Evolutionary conservation across 2,329 filamentous ascomycete genomes (phyloP).

Genomic region (Pyrenophora seminiperda): DNA sequence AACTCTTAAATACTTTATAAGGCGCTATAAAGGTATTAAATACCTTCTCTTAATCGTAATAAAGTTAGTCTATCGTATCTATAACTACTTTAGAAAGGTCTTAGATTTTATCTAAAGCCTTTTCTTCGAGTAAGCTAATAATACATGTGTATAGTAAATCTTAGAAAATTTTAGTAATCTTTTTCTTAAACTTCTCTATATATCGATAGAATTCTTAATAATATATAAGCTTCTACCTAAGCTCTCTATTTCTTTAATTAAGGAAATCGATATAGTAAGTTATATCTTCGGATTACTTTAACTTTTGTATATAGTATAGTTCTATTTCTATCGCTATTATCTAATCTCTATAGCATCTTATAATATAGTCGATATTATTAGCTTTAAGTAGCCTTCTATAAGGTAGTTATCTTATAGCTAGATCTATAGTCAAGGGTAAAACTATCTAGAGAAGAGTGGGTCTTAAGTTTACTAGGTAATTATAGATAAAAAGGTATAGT

Average conservation of each 20-base stretch:
- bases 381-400: slow-evolving; percentile 7
- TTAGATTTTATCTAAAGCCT: slow-evolving; percentile 13
- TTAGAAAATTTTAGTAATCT: slow-evolving; percentile 8
- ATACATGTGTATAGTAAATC: slow-evolving; percentile 21
- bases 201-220: slow-evolving; percentile 19
- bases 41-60: slow-evolving; percentile 5
- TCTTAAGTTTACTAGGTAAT: neutral
- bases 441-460: neutral
- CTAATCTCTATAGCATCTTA: slow-evolving; percentile 14
- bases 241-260: slow-evolving; percentile 12
- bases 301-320: slow-evolving; percentile 14
- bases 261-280: slow-evolving; percentile 15
- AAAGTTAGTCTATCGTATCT: slow-evolving; percentile 8
- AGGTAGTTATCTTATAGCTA: neutral
- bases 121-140: slow-evolving; percentile 10
- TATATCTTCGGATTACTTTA: slow-evolving; percentile 9
- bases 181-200: slow-evolving; percentile 14
- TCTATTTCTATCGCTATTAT: slow-evolving; percentile 19
- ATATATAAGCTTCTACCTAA: slow-evolving; percentile 18
- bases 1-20: slow-evolving; percentile 11
- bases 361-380: slow-evolving; percentile 20
- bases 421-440: slow-evolving; percentile 1
- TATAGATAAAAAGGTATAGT: slow-evolving; percentile 3
- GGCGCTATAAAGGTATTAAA: slow-evolving; percentile 18
- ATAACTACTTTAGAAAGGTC: slow-evolving; percentile 9